These are phyloP conservation scores for Sutorius australiensis DNA, from an alignment of 768 basidiomycete species.

Conservation along the genomic window DNA sequence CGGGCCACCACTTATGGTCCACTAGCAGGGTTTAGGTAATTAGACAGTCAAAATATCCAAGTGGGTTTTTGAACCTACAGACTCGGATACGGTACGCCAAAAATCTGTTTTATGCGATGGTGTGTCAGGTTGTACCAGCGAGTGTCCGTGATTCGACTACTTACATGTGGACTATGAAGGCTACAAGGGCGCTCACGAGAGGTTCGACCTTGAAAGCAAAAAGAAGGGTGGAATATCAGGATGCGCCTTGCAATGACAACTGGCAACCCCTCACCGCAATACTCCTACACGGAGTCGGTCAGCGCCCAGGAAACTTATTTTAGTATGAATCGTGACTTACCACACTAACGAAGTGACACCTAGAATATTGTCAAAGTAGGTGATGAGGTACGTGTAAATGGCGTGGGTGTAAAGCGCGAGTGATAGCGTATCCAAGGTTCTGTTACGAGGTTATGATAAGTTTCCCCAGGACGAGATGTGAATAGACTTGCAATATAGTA, in stretches of 20 bases:
- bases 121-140: not conserved
- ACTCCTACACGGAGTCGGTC: not conserved
- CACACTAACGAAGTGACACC: not conserved
- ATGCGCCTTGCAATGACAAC: not conserved
- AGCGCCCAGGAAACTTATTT: not conserved
- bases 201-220: not conserved
- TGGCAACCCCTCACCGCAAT: not conserved
- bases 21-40: not conserved
- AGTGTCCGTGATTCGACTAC: not conserved
- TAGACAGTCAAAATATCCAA: not conserved
- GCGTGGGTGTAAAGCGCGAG: not conserved
- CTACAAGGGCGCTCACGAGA: not conserved
- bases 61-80: not conserved
- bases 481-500: not conserved
- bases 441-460: not conserved
- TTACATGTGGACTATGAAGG: not conserved
- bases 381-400: not conserved
- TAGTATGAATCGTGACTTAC: not conserved
- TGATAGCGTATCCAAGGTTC: not conserved
- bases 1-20: not conserved
- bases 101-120: not conserved
- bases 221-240: not conserved
- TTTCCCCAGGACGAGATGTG: not conserved
- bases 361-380: not conserved
- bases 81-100: not conserved